phyloP scores from a whole-genome alignment of 345 rosid species.

The Eucalyptus lansdowneana region DNA sequence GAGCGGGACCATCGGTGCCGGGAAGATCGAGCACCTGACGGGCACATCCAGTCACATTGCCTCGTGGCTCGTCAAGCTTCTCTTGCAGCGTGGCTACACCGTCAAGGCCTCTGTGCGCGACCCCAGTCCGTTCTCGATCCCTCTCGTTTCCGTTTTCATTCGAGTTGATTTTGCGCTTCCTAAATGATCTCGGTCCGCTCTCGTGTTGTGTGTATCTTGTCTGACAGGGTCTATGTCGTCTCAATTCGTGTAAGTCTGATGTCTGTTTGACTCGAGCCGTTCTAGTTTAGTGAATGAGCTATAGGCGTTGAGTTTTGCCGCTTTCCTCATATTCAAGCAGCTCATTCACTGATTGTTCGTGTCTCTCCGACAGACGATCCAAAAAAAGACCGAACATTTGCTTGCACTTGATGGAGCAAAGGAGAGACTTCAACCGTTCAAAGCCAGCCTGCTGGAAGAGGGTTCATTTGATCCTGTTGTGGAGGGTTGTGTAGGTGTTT shows the following conservation, averaged over 20 bases:
- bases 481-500: constrained; percentile 68
- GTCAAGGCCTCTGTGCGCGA: constrained; percentile 83
- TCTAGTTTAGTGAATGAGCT: background rate
- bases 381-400: constrained; percentile 47
- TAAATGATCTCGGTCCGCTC: background rate
- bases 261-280: background rate
- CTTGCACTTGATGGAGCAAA: constrained; percentile 57
- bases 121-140: constrained; percentile 33
- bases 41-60: constrained; percentile 88
- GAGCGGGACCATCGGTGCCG: constrained; percentile 23
- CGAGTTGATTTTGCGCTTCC: background rate
- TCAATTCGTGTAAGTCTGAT: background rate
- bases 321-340: background rate
- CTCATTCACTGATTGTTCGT: background rate
- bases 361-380: constrained; percentile 35
- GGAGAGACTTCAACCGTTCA: constrained; percentile 53
- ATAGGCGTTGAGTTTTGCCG: background rate
- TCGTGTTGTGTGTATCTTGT: background rate
- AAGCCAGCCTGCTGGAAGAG: constrained; percentile 63
- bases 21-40: constrained; percentile 60
- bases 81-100: constrained; percentile 60
- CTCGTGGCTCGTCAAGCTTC: constrained; percentile 75
- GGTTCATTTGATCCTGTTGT: constrained; percentile 62
- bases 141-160: background rate
- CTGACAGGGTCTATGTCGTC: background rate